Percentiles rank a stretch among this genome's conserved stretches.
Conservation (phyloP, 768 basidiomycete genomes). For the Sutorius australiensis region DNA sequence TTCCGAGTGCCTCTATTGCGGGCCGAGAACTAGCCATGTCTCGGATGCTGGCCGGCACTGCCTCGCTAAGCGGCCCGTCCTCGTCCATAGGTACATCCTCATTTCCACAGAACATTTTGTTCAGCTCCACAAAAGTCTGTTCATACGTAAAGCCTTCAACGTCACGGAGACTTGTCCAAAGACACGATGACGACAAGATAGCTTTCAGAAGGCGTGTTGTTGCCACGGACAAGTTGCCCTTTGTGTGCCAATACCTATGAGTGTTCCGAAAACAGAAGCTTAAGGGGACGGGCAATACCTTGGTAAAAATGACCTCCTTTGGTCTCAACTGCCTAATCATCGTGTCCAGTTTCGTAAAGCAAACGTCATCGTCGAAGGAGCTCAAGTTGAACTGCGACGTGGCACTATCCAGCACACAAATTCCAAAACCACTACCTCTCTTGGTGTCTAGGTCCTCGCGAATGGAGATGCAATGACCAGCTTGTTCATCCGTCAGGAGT, state of each 20-base stretch:
- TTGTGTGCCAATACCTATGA: background rate
- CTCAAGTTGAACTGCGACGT: constrained; percentile 94
- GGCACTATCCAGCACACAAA: constrained; percentile 90
- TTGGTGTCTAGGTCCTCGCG: constrained; percentile 47
- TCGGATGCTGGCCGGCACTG: constrained; percentile 69
- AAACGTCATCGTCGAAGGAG: constrained; percentile 87
- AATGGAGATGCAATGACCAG: constrained; percentile 91
- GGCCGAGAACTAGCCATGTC: constrained; percentile 60
- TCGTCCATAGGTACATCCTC: constrained; percentile 47
- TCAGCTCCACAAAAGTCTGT: constrained; percentile 64
- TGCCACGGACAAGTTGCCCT: constrained; percentile 84
- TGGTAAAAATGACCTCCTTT: constrained; percentile 87
- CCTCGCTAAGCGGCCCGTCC: constrained; percentile 33
- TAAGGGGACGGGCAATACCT: constrained; percentile 45
- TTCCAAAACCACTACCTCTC: constrained; percentile 65
- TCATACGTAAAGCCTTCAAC: constrained; percentile 81
- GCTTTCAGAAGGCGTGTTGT: constrained; percentile 81
- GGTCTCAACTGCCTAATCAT: constrained; percentile 86
- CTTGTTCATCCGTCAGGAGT: constrained; percentile 87
- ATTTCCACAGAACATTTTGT: constrained; percentile 53
- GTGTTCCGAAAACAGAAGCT: background rate
- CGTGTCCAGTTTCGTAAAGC: constrained; percentile 90
- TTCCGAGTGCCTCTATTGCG: constrained; percentile 84
- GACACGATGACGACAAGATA: constrained; percentile 72
- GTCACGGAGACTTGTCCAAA: constrained; percentile 84